Conservation (phyloP, 2,329 filamentous ascomycete genomes). For the Cladosporium colombiae region DNA sequence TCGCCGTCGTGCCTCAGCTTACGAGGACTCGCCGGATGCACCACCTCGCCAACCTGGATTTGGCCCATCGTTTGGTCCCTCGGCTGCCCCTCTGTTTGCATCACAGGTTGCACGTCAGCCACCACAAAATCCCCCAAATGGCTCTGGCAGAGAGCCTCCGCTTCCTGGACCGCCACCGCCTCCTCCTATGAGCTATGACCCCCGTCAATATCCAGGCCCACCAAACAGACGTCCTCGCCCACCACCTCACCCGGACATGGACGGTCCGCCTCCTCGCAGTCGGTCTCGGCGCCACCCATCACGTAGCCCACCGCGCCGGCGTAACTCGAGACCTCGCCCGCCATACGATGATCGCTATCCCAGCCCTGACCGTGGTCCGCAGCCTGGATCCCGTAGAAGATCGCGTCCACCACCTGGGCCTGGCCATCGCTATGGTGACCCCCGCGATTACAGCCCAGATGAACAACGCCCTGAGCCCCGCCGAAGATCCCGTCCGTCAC, state of each 20-base stretch:
- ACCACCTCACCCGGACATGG: slow-evolving; percentile 9
- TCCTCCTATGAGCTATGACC: slow-evolving; percentile 17
- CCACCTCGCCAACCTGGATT: slow-evolving; percentile 25
- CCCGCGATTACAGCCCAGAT: slow-evolving; percentile 8
- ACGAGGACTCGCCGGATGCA: slow-evolving; percentile 23
- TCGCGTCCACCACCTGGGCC: slow-evolving; percentile 3
- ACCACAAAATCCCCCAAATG: slow-evolving; percentile 13
- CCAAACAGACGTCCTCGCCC: slow-evolving; percentile 18
- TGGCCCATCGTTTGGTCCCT: slow-evolving; percentile 45
- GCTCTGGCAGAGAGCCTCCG: slow-evolving; percentile 17
- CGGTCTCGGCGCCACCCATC: neutral
- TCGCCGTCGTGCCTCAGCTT: slow-evolving; percentile 25
- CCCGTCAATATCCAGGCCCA: slow-evolving; percentile 19
- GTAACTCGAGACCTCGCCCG: slow-evolving; percentile 11
- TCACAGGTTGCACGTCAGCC: slow-evolving; percentile 43
- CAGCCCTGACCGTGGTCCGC: slow-evolving; percentile 1
- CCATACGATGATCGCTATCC: slow-evolving; percentile 14
- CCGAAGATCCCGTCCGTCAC: slow-evolving; percentile 11
- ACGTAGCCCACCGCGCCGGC: slow-evolving; percentile 12
- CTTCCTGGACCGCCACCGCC: slow-evolving; percentile 13
- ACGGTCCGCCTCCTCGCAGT: slow-evolving; percentile 11
- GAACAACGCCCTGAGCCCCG: neutral
- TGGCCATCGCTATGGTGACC: neutral
- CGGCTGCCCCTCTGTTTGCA: slow-evolving; percentile 49
- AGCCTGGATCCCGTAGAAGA: slow-evolving; percentile 8